Evolutionary conservation across 108 stramenopile species (phyloP), one percentile per base, ranked within the genome.

Genomic region (Chaetoceros tenuissimus): DNA sequence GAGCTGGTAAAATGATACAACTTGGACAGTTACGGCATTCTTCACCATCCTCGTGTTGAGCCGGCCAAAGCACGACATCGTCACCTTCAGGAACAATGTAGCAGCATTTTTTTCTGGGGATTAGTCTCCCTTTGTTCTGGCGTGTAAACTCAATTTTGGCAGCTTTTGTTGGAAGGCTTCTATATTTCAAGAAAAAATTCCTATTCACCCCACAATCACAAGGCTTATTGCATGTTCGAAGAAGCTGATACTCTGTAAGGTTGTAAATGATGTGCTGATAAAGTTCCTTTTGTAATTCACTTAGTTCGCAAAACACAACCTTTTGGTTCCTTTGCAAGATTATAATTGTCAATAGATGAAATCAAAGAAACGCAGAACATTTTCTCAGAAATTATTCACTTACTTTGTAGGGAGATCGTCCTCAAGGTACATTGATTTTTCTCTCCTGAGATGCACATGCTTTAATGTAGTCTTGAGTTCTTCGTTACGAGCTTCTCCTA

Each of bases 191-290:
- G 54, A 88, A 88, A 53, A 84, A 81, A 13, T 58, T 59, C 26
- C 67, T 51, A 60, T 94, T 94, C 17, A 86, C 74, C 34, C 86
- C 86, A 59, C 92, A 94, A 53, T 85, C 84, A 54, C 92, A 94
- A 1, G 87, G 85, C 20, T 71, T 71, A 68, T 77, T 74, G 0
- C 68, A 78, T 19, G 61, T 68, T 34, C 68, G 65, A n/a, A 90
- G 67, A 28, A 80, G 60, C 21, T 78, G 61, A 52, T 72, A 84
- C 49, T 94, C 92, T 21, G 92, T 88, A 1, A 88, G 83, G 18
- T 40, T 13, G 20, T 79, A 62, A 5, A 90, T 46, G 8, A 88
- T 52, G 31, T 86, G 84, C 19, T 77, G 72, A 65, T 88, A 90
- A 0, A 90, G 49, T 53, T 59, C 60, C 55, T 88, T 90, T 63